These are phyloP conservation scores for Colletotrichum gloeosporioides DNA, from an alignment of 2,329 filamentous ascomycete species.

Conservation along the genomic window DNA sequence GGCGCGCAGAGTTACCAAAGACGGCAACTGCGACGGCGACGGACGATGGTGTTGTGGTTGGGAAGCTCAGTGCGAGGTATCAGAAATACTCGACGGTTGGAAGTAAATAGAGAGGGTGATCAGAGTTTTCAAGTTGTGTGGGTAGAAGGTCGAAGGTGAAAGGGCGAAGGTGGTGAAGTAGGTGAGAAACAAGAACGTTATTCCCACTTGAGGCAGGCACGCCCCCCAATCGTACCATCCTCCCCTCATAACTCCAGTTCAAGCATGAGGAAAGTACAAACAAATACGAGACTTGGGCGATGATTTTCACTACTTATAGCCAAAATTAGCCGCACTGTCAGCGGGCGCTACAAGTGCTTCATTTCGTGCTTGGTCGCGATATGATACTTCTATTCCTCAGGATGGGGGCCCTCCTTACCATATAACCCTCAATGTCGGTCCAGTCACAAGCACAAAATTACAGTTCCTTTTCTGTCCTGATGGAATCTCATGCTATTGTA, in stretches of 20 bases:
- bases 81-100: not conserved
- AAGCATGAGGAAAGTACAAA: not conserved
- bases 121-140: not conserved
- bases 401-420: not conserved
- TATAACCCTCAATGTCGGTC: not conserved
- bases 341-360: not conserved
- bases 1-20: not conserved
- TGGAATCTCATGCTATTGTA: not conserved
- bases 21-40: not conserved
- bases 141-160: not conserved
- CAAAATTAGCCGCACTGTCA: not conserved
- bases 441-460: not conserved
- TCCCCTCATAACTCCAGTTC: accelerated
- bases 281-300: not conserved
- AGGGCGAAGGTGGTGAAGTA: not conserved
- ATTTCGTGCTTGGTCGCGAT: not conserved
- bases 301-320: accelerated
- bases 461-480: not conserved
- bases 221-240: not conserved
- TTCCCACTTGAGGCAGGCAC: not conserved
- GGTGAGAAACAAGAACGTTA: not conserved
- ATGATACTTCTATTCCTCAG: not conserved
- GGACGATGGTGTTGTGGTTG: not conserved
- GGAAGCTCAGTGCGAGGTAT: not conserved
- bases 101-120: not conserved